These are phyloP conservation scores for Tilletia setariae DNA, from an alignment of 1,284 basidiomycete species.

Conservation along the genomic window DNA sequence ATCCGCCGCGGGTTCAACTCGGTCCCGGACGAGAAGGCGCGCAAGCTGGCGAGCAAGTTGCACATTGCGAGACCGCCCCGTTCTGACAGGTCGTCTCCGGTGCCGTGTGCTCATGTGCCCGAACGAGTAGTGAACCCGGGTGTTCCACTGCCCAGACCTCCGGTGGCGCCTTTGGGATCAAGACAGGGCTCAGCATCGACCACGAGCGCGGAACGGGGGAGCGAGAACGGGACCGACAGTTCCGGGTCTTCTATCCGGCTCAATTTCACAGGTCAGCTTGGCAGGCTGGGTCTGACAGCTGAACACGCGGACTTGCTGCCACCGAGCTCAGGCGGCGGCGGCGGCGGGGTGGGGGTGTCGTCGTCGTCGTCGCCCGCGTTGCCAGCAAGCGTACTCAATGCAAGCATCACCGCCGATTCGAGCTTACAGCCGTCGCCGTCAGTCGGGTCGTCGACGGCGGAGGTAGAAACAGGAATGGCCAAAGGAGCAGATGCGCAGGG, in stretches of 20 bases:
- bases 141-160: not conserved
- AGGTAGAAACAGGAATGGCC: not conserved
- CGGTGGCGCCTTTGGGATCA: not conserved
- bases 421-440: not conserved
- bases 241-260: constrained; percentile 8
- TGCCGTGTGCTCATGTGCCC: not conserved
- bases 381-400: not conserved
- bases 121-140: not conserved
- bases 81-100: not conserved
- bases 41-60: constrained; percentile 12
- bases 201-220: not conserved
- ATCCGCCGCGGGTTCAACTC: constrained; percentile 9
- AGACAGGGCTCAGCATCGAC: not conserved
- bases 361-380: not conserved
- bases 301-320: not conserved
- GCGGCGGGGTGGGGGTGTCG: no score
- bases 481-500: not conserved
- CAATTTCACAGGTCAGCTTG: not conserved
- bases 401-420: not conserved
- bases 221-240: not conserved
- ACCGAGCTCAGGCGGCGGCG: not conserved
- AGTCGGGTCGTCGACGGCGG: no score
- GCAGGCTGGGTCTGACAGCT: not conserved
- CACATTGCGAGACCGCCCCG: constrained; percentile 7
- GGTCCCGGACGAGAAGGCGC: constrained; percentile 12